Conservation (phyloP, 2,329 filamentous ascomycete genomes). For the Diplodia corticola region DNA sequence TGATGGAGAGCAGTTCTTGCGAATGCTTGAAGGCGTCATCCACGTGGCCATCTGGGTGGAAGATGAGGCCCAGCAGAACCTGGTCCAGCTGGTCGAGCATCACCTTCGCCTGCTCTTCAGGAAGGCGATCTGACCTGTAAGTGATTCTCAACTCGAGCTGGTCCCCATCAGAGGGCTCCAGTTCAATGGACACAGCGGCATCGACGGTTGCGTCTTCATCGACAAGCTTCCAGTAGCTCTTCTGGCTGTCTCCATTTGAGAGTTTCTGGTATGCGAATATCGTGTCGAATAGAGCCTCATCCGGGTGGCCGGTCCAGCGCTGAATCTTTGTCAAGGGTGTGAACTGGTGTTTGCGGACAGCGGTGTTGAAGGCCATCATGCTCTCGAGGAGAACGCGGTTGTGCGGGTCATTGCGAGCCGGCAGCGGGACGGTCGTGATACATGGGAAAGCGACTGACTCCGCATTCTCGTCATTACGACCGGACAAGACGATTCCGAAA, state of each 20-base stretch:
- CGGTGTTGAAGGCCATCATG: constrained; percentile 66
- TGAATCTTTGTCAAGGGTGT: constrained; percentile 72
- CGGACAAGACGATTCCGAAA: constrained; percentile 80
- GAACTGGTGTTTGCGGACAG: constrained; percentile 69
- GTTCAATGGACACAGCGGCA: constrained; percentile 72
- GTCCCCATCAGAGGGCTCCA: constrained; percentile 58
- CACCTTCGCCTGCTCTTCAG: constrained; percentile 64
- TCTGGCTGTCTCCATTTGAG: constrained; percentile 30
- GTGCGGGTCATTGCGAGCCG: constrained; percentile 56
- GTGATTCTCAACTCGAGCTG: constrained; percentile 65
- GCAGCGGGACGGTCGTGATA: constrained; percentile 76
- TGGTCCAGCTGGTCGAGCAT: constrained; percentile 72
- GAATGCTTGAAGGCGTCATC: constrained; percentile 40
- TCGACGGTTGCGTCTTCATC: constrained; percentile 71
- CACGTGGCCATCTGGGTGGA: constrained; percentile 46
- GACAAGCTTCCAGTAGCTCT: constrained; percentile 57
- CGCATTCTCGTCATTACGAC: constrained; percentile 63
- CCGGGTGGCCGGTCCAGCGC: constrained; percentile 65
- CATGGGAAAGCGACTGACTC: constrained; percentile 70
- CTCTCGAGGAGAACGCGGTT: constrained; percentile 59
- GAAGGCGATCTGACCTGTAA: constrained; percentile 64
- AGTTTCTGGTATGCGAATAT: constrained; percentile 79
- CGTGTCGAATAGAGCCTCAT: constrained; percentile 75
- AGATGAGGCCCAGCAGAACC: constrained; percentile 61
- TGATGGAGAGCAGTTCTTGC: constrained; percentile 61